phyloP scores from a whole-genome alignment of 2,329 filamentous ascomycete species.

The Trichophyton schoenleinii region DNA sequence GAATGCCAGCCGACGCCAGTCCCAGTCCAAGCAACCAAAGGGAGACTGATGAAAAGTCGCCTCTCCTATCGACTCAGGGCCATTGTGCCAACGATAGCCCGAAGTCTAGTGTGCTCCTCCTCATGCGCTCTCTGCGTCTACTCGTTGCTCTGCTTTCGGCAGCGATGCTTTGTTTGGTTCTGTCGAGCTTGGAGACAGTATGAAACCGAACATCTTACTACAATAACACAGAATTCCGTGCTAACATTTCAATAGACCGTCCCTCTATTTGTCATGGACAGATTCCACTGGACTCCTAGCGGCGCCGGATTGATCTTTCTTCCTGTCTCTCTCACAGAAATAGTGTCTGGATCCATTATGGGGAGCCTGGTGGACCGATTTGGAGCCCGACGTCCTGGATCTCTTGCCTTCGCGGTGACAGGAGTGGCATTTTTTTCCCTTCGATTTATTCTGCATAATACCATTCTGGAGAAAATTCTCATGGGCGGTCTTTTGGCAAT shows the following conservation, averaged over 20 bases:
- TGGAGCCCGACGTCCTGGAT: background rate
- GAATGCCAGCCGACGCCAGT: background rate
- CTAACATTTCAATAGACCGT: background rate
- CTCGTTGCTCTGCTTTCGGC: no score
- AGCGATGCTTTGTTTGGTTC: background rate
- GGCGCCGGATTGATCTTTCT: background rate
- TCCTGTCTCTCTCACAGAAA: background rate
- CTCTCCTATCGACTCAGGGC: background rate
- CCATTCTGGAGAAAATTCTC: conserved; percentile 27
- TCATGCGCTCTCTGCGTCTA: no score
- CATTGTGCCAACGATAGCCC: no score
- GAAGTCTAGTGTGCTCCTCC: no score
- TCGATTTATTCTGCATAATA: conserved; percentile 14
- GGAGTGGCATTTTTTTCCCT: conserved; percentile 15
- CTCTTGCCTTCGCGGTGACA: background rate
- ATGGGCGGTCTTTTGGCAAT: background rate
- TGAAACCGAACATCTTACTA: background rate
- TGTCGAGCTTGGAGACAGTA: background rate
- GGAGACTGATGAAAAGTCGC: background rate
- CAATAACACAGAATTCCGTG: background rate
- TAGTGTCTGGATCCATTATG: background rate
- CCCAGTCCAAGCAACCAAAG: background rate
- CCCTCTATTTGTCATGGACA: background rate
- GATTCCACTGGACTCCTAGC: background rate
- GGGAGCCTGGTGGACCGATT: background rate